Base-by-base conservation (phyloP, 179 eudicot species). In the Actinidia chinensis region DNA sequence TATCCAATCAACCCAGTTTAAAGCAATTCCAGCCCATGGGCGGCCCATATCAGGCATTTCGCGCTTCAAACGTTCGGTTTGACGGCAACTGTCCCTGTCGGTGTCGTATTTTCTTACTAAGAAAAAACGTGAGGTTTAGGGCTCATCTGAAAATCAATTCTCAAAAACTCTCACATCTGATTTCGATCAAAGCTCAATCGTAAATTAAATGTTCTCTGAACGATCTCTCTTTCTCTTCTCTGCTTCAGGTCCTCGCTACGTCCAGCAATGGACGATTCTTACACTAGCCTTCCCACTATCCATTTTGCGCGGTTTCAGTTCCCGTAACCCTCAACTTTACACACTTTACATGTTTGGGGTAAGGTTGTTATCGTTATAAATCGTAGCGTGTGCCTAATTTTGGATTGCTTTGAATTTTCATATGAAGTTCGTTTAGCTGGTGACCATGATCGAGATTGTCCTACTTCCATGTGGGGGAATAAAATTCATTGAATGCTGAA, bases 301-400 rank as follows among this genome's bases (percentile, higher is more conserved):
- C 95, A 90, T 68, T n/a, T 85, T 93, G 78, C 88, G 89, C 69
- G 98, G 97, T 73, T n/a, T 93, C 98, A 12, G 98, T 94, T 63
- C 98, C 98, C 70, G 98, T 92, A 88, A 78, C 70, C 60, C 3
- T 20, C 8, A 10, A 48, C 15, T 72, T 6, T 13, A 2, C 40
- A 14, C 25, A 12, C 25, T 3, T 15, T n/a, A 18, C 20, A 25
- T 25, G 17, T 23, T n/a, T 20, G 9, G 36, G 48, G 63, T 14
- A n/a, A 28, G 3, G 4, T 23, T 59, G 68, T 43, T 20, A 22
- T 74, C 40, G 20, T 18, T 75, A 5, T 4, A n/a, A n/a, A n/a
- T n/a, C n/a, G n/a, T n/a, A n/a, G n/a, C n/a, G 17, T 13, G 15
- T 66, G 23, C 46, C 70, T 61, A 44, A 74, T 75, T 3, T 47